Evolutionary conservation across 345 rosid genomes (phyloP).

Genomic region (Acer yangbiense): DNA sequence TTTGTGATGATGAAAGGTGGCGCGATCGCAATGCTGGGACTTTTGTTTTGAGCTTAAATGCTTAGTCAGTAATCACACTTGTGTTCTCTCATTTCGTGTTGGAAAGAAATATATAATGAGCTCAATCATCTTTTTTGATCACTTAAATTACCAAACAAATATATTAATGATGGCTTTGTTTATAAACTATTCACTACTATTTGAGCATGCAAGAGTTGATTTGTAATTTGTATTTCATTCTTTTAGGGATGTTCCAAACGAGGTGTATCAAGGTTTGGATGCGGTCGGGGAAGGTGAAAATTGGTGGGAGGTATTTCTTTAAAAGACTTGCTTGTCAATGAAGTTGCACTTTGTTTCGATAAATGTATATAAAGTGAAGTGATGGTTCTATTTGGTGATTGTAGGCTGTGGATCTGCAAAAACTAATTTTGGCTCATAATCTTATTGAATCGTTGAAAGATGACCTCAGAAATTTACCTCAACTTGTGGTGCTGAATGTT

Average conservation of each 20-base stretch:
- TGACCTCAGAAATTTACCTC: constrained; percentile 67
- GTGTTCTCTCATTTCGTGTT: no score
- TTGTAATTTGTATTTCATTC: neutral
- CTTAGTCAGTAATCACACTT: no score
- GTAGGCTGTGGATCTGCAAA: constrained; percentile 87
- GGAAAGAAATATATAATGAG: no score
- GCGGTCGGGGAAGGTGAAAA: constrained; percentile 75
- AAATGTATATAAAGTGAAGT: neutral
- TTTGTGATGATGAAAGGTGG: neutral
- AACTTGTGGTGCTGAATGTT: constrained; percentile 70
- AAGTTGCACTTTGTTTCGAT: neutral
- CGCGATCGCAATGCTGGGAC: neutral
- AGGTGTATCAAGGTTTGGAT: constrained; percentile 66
- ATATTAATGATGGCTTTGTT: no score
- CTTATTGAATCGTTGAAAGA: constrained; percentile 71
- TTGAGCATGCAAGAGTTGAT: no score
- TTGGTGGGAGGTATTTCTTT: constrained; percentile 91
- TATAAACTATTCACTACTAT: no score
- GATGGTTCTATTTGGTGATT: constrained; percentile 13
- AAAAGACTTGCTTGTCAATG: neutral
- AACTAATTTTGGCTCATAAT: constrained; percentile 93
- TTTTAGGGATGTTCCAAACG: constrained; percentile 70
- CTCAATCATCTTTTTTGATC: no score
- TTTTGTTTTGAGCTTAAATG: no score
- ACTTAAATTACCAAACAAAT: no score